These are phyloP conservation scores for Phytopythium ostracodes DNA, from an alignment of 352 stramenopile species.

Conservation along the genomic window DNA sequence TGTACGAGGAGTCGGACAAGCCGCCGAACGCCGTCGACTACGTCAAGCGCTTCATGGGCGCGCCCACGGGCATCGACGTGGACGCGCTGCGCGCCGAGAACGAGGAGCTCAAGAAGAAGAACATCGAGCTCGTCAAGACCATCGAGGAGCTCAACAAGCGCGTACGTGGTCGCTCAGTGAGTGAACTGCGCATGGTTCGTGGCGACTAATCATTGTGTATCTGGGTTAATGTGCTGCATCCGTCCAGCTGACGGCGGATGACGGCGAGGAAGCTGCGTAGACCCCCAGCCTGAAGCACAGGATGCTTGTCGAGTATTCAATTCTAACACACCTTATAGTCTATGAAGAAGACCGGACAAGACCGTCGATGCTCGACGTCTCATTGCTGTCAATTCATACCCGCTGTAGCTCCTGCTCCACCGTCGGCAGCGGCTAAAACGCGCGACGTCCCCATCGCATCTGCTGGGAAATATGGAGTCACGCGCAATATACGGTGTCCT, in stretches of 20 bases:
- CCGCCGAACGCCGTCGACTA: constrained; percentile 97
- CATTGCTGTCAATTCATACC: neutral
- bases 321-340: no score
- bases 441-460: neutral
- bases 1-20: constrained; percentile 96
- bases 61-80: constrained; percentile 88
- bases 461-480: neutral
- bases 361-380: no score
- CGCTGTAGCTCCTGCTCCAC: neutral
- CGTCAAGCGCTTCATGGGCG: constrained; percentile 95
- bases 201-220: constrained; percentile 1
- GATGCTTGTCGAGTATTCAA: neutral
- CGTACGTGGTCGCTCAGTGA: constrained; percentile 25
- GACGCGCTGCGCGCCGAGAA: constrained; percentile 87
- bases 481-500: neutral
- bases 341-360: neutral
- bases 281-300: neutral
- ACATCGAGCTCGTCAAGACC: constrained; percentile 86
- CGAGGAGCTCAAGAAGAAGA: constrained; percentile 92
- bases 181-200: neutral
- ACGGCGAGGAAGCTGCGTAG: constrained; percentile 1
- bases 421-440: neutral
- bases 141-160: constrained; percentile 90
- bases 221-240: neutral
- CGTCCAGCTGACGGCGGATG: constrained; percentile 44